phyloP scores from a whole-genome alignment of 768 basidiomycete species.

The Pleurotus ostreatus region DNA sequence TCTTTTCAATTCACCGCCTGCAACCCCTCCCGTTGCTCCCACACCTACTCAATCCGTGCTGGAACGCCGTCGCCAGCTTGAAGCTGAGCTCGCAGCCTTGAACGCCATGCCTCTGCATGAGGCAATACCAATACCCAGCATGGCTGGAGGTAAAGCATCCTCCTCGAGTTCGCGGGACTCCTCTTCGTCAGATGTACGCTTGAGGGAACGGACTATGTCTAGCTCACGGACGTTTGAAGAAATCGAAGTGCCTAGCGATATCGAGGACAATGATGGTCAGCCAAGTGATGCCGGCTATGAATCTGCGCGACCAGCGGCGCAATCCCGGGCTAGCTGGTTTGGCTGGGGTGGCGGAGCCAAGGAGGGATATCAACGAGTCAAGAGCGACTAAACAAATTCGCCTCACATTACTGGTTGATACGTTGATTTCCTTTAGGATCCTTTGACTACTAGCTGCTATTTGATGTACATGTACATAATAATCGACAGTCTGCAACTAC shows the following conservation, averaged over 20 bases:
- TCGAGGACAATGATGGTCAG: slow-evolving; percentile 52
- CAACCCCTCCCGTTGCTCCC: slow-evolving; percentile 14
- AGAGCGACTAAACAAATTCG: slow-evolving; percentile 42
- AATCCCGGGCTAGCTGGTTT: slow-evolving; percentile 47
- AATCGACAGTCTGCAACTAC: no score
- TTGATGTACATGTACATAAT: no score
- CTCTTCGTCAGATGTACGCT: slow-evolving; percentile 31
- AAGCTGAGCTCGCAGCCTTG: slow-evolving; percentile 57
- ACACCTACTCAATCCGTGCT: slow-evolving; percentile 30
- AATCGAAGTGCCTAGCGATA: slow-evolving; percentile 66
- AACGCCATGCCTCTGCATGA: slow-evolving; percentile 14
- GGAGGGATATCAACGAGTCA: slow-evolving; percentile 46
- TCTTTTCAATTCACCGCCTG: slow-evolving; percentile 19
- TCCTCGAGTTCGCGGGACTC: slow-evolving; percentile 29
- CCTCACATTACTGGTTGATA: neutral
- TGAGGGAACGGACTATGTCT: slow-evolving; percentile 42
- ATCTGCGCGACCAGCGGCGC: slow-evolving; percentile 26
- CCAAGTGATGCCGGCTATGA: slow-evolving; percentile 13
- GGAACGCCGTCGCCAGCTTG: slow-evolving; percentile 47
- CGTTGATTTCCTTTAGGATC: neutral
- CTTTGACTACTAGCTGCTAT: no score
- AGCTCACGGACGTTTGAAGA: slow-evolving; percentile 55
- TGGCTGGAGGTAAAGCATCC: slow-evolving; percentile 27
- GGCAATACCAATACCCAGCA: slow-evolving; percentile 27
- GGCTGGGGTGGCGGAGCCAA: slow-evolving; percentile 36